Conservation (phyloP, 148 eudicot genomes). For the Heliamphora exappendiculata region DNA sequence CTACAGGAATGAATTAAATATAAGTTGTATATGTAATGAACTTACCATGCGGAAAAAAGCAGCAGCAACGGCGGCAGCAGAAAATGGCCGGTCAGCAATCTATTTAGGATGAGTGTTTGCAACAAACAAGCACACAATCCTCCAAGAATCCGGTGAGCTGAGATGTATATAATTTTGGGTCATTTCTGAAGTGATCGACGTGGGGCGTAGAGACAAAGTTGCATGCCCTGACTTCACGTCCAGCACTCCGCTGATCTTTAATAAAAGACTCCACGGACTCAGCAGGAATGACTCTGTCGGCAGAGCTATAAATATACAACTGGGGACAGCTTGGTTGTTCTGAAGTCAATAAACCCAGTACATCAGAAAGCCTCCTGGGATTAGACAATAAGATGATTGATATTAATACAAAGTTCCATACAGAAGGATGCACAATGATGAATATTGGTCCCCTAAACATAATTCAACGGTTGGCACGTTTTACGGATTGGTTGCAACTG, state of each 20-base stretch:
- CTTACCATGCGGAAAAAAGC: neutral
- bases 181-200: constrained; percentile 90
- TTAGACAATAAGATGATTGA: neutral
- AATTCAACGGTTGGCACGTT: neutral
- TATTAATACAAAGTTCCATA: neutral
- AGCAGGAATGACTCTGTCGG: constrained; percentile 86
- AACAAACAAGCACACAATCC: constrained; percentile 61
- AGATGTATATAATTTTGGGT: constrained; percentile 72
- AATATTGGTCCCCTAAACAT: neutral
- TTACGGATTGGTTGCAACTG: neutral
- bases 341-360: constrained; percentile 56
- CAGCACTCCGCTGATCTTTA: constrained; percentile 59
- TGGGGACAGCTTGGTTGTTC: constrained; percentile 91
- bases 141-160: constrained; percentile 84
- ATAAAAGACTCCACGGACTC: constrained; percentile 77
- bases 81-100: neutral
- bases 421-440: neutral
- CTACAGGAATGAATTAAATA: constrained; percentile 5
- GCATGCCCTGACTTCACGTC: constrained; percentile 83
- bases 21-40: neutral
- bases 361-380: constrained; percentile 83
- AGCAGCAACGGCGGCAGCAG: neutral
- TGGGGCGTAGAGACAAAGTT: constrained; percentile 88
- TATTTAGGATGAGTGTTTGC: constrained; percentile 45
- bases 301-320: constrained; percentile 86